Base-by-base conservation (phyloP, 768 basidiomycete genomes). In the Hygrocybe coccinea region DNA sequence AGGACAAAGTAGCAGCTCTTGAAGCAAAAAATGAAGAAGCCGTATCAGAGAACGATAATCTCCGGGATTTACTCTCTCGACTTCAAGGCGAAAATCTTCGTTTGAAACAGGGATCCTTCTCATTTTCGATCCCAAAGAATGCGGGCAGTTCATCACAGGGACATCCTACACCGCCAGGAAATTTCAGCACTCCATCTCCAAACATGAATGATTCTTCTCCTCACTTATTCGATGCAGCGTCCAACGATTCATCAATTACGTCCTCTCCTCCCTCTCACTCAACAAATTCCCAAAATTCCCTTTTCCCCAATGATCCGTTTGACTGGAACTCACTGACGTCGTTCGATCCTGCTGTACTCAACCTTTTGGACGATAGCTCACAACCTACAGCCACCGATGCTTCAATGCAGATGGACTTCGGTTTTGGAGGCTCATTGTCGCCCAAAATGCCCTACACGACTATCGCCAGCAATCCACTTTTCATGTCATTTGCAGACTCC, bases 1-100 rank as follows among this genome's bases (percentile, higher is more conserved):
- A 98, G 69, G 92, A 94, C 69, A 85, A 94, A 67, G 85, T 97
- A 17, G 84, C 89, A 2, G 86, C 83, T 38, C 84, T 97, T 21
- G 91, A 94, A 65, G 83, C 84, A 4, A 88, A 91, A 71, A 89
- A 91, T 59, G 83, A 86, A 44, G 77, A 76, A 21, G 80, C 87
- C 0, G 72, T 74, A 54, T 72, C 84, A 21, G 94, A 95, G 73
- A 95, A 97, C 62, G 86, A 89, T 59, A 95, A 95, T 64, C 76
- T 97, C 21, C 85, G 89, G 45, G 93, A 95, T 65, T 79, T 95
- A 50, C 78, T 95, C 43, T 74, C 82, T 50, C 83, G 93, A 11
- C 76, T 97, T 2, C 94, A 95, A 67, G 84, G 83, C 54, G 94
- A 97, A 74, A 95, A 95, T 59, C 71, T 91, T 53, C 72, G 83